Evolutionary conservation across 2,329 filamentous ascomycete species (phyloP), one percentile per base, ranked within the genome.

Genomic region (Aspergillus tamarii): DNA sequence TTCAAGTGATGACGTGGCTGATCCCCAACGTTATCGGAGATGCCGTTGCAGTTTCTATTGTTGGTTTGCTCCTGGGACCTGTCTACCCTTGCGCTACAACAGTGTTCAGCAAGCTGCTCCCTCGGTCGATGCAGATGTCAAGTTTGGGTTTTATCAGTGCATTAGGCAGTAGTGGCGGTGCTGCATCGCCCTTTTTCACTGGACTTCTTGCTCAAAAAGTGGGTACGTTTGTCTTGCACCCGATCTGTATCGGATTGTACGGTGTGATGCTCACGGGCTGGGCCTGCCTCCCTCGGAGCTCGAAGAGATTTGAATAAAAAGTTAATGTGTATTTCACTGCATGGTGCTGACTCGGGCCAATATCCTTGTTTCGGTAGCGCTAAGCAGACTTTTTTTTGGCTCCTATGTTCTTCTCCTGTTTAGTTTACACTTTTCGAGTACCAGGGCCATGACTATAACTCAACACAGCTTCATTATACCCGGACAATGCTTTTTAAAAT

Each of bases 1-100:
- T 94, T 67, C 32, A 87, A 95, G 77, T 93, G n/a, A 81, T 95
- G 30, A 89, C 92, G 11, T 95, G 92, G 92, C 80, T 88, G 36
- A 85, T 94, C 30, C 91, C 91, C 1, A 92, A 92, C 73, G 81
- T 94, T n/a, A 80, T 91, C 36, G 88, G 88, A 16, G 84, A 91
- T 67, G 87, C 89, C 21, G 88, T 91, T 1, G 85, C 88, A 3
- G 85, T 91, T 4, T 81, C 87, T 6, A 70, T 95, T 28, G 84
- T 95, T 21, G 93, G 93, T 14, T 77, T 95, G 9, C 77, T 95
- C 34, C 81, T 96, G 0, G 92, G 93, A 0, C 92, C 92, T 0
- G 84, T 96, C 5, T 96, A 93, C 72, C 91, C 92, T 0, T 93
- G 90, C 73, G 87, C 89, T 32, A 71, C 3, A 84, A 87, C 46